A percentile compares a stretch with the other conserved stretches of the same genome.
These are phyloP conservation scores for Cladosporium sp. DNA, from an alignment of 2,329 filamentous ascomycete genomes.

Conservation along the genomic window DNA sequence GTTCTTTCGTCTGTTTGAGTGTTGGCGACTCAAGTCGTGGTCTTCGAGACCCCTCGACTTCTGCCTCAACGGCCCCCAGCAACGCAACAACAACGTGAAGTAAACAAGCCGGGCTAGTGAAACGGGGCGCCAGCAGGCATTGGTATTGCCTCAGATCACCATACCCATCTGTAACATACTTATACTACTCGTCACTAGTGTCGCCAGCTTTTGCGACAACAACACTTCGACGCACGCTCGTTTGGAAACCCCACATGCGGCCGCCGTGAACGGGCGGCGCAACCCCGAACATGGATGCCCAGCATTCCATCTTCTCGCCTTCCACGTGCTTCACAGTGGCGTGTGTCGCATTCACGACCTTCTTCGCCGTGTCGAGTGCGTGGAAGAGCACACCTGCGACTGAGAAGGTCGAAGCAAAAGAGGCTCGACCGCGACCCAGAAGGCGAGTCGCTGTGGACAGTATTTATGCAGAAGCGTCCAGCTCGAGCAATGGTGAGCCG, in stretches of 20 bases:
- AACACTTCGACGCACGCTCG: neutral
- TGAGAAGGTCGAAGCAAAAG: neutral
- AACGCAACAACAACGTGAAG: slow-evolving; percentile 4
- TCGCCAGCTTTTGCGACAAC: neutral
- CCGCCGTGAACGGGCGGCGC: neutral
- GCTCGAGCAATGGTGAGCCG: slow-evolving; percentile 11
- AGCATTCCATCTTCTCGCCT: slow-evolving; percentile 25
- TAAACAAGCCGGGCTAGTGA: slow-evolving; percentile 7
- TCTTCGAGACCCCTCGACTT: neutral
- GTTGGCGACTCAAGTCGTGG: neutral
- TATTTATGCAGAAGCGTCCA: slow-evolving; percentile 20
- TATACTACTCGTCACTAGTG: neutral
- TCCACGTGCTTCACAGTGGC: slow-evolving; percentile 30
- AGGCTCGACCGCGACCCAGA: slow-evolving; percentile 17
- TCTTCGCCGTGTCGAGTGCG: slow-evolving; percentile 27
- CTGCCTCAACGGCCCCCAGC: neutral
- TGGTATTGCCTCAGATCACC: neutral
- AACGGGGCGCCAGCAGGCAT: slow-evolving; percentile 4
- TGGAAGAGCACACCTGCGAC: slow-evolving; percentile 21
- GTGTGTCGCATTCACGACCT: slow-evolving; percentile 28
- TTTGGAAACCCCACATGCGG: slow-evolving; percentile 4
- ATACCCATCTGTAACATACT: neutral
- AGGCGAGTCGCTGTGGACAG: slow-evolving; percentile 24
- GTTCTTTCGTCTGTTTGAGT: neutral
- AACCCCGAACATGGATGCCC: slow-evolving; percentile 14